These are phyloP conservation scores for Hanseniaspora clermontiae DNA, from an alignment of 805 yeast species.

Conservation along the genomic window DNA sequence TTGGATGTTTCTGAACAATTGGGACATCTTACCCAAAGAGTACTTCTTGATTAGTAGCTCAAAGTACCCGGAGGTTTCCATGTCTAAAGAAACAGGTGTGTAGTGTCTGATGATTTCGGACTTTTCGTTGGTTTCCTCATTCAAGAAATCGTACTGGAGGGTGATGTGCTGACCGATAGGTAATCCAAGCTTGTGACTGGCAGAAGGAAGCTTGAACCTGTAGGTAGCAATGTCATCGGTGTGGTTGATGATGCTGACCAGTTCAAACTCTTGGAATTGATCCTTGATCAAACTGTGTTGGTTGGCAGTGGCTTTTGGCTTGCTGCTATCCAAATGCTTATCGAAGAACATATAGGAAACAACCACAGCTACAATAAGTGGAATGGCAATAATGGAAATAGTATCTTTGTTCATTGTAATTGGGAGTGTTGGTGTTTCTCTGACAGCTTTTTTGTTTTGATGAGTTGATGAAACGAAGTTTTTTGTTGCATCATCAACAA, in stretches of 20 bases:
- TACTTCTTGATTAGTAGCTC: slow-evolving; percentile 79
- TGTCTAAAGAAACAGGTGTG: slow-evolving; percentile 75
- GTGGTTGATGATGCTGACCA: slow-evolving; percentile 61
- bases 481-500: no score
- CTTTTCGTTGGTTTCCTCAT: slow-evolving; percentile 40
- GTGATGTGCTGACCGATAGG: slow-evolving; percentile 93
- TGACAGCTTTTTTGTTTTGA: no score
- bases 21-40: slow-evolving; percentile 74
- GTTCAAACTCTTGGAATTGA: slow-evolving; percentile 64
- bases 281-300: slow-evolving; percentile 38
- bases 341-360: slow-evolving; percentile 21
- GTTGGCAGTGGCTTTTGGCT: slow-evolving; percentile 32
- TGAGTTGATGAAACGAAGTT: no score
- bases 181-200: slow-evolving; percentile 64
- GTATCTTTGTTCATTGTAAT: no score
- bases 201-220: slow-evolving; percentile 69
- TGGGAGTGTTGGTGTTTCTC: no score
- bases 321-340: background rate
- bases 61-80: slow-evolving; percentile 62
- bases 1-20: slow-evolving; percentile 53
- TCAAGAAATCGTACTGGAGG: slow-evolving; percentile 33
- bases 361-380: background rate
- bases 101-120: slow-evolving; percentile 66
- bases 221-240: slow-evolving; percentile 73
- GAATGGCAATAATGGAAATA: no score